Conservation (phyloP, 1,284 basidiomycete genomes). For the Puccinia polysora region DNA sequence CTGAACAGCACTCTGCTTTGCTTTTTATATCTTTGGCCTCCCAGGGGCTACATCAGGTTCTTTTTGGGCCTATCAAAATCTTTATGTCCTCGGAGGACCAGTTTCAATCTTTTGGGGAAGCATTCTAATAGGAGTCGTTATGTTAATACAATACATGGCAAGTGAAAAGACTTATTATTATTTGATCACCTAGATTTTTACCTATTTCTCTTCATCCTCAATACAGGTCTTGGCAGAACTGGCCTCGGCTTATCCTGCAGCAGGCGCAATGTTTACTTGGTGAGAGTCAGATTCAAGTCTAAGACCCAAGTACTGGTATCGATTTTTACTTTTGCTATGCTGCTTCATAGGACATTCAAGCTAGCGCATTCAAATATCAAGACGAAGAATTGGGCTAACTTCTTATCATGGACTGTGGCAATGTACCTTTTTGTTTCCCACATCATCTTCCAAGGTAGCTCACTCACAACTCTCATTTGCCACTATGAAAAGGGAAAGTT, state of each 20-base stretch:
- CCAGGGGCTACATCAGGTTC: background rate
- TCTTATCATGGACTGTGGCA: slow-evolving; percentile 32
- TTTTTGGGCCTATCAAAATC: background rate
- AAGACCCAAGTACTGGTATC: too few species aligned
- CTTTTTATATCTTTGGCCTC: background rate
- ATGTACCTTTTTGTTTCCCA: slow-evolving; percentile 39
- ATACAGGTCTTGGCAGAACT: background rate
- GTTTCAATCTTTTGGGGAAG: slow-evolving; percentile 31
- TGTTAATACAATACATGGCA: slow-evolving; percentile 30
- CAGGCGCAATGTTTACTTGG: slow-evolving; percentile 18
- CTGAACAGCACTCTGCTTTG: too few species aligned
- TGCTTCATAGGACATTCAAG: slow-evolving; percentile 37
- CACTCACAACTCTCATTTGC: background rate
- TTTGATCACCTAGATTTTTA: background rate
- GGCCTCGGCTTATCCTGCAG: slow-evolving; percentile 16
- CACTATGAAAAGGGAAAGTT: background rate
- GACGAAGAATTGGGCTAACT: slow-evolving; percentile 37
- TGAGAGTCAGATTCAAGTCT: too few species aligned
- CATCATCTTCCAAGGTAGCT: slow-evolving; percentile 31
- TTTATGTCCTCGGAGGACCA: background rate
- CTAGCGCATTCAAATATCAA: slow-evolving; percentile 22
- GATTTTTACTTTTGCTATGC: too few species aligned
- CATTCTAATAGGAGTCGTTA: slow-evolving; percentile 15
- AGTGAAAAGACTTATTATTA: background rate
- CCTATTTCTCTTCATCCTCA: background rate